phyloP scores from a whole-genome alignment of 2,329 filamentous ascomycete genomes.

The Exophiala sp. region DNA sequence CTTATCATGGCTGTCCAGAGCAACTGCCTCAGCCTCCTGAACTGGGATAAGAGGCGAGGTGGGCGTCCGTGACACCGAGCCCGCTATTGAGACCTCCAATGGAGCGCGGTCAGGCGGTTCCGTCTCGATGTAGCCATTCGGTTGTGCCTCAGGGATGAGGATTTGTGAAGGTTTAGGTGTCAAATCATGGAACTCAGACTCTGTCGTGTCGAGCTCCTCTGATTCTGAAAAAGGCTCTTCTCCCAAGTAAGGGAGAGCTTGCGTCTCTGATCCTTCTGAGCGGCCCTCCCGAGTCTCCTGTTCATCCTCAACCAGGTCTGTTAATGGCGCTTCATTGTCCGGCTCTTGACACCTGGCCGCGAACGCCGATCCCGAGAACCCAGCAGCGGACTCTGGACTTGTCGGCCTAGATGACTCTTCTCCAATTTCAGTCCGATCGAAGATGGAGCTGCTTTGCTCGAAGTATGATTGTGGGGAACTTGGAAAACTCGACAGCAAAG shows the following conservation, averaged over 20 bases:
- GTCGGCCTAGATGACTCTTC: constrained; percentile 66
- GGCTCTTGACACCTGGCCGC: constrained; percentile 34
- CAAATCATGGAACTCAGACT: constrained; percentile 12
- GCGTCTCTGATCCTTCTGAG: background rate
- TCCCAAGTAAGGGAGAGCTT: background rate
- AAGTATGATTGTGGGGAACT: constrained; percentile 70
- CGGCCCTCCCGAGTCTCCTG: background rate
- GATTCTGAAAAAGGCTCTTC: background rate
- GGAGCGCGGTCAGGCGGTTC: constrained; percentile 4
- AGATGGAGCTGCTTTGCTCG: constrained; percentile 65
- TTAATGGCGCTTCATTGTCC: constrained; percentile 1
- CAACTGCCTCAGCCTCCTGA: background rate
- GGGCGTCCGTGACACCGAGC: background rate
- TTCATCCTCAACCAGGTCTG: background rate
- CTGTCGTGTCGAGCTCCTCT: background rate
- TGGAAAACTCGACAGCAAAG: constrained; percentile 65
- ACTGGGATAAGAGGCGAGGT: background rate
- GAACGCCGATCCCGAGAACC: constrained; percentile 58
- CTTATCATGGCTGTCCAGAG: background rate
- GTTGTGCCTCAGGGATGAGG: constrained; percentile 2
- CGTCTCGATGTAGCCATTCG: background rate
- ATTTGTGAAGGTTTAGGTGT: constrained; percentile 25
- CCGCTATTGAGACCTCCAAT: background rate
- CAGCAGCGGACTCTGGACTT: constrained; percentile 68
- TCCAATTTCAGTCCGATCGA: constrained; percentile 63